Conservation (phyloP, 768 basidiomycete genomes). For the Amanita exitialis region DNA sequence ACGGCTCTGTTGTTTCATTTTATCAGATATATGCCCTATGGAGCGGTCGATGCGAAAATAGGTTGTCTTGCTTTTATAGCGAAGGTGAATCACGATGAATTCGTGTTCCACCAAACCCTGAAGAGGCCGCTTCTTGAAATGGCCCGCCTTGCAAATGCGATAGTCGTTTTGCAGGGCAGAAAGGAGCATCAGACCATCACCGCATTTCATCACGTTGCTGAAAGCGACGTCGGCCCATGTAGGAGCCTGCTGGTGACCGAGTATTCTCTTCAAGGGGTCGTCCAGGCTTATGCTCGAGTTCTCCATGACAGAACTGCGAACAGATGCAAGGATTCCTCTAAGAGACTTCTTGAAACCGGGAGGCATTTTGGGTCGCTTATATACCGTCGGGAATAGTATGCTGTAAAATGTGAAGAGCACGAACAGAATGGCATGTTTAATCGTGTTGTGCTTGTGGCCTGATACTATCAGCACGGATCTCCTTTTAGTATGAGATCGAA, state of each 20-base stretch:
- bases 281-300: neutral
- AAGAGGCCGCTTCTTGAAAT: neutral
- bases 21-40: neutral
- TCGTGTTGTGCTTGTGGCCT: too few relatives aligned
- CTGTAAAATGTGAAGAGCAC: too few relatives aligned
- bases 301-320: neutral
- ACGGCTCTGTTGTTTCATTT: neutral
- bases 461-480: too few relatives aligned
- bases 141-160: neutral
- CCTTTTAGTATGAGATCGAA: too few relatives aligned
- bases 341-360: neutral
- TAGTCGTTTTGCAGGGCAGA: neutral
- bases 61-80: neutral
- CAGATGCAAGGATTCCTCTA: neutral
- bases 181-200: neutral
- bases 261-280: neutral
- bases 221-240: neutral
- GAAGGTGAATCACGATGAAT: neutral
- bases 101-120: conserved; percentile 2
- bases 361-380: neutral
- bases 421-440: too few relatives aligned
- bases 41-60: neutral
- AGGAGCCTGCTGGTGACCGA: neutral
- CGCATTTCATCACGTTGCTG: neutral
- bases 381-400: neutral